Conservation (phyloP, 192 early-diverging fungal genomes). For the Cetraspora pellucida region DNA sequence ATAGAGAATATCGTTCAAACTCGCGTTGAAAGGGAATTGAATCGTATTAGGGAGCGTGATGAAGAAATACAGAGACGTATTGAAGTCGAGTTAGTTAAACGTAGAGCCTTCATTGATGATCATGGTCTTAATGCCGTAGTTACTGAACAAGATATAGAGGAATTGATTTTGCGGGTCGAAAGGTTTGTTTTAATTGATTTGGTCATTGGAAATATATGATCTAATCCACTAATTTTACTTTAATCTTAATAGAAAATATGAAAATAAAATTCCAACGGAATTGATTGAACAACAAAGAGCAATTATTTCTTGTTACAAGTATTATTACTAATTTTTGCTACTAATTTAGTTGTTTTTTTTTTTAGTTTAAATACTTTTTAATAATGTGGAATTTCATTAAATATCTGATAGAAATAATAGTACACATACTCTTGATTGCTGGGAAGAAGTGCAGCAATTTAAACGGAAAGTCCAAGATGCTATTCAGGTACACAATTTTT, state of each 20-base stretch:
- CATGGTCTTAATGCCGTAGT: constrained; percentile 8
- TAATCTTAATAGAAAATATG: constrained; percentile 16
- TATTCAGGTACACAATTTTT: neutral
- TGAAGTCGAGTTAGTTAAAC: neutral
- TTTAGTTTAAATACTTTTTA: neutral
- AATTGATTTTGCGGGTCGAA: constrained; percentile 13
- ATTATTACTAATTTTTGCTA: neutral
- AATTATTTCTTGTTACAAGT: constrained; percentile 19
- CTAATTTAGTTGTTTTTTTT: too few relatives aligned
- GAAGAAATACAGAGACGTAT: neutral
- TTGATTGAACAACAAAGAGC: constrained; percentile 25
- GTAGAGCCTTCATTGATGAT: neutral
- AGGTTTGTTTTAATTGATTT: neutral
- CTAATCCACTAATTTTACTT: neutral
- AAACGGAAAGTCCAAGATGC: neutral
- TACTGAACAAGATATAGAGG: constrained; percentile 19
- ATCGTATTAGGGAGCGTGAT: neutral
- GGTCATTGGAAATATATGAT: neutral
- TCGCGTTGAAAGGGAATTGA: constrained; percentile 14
- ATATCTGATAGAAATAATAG: constrained; percentile 3
- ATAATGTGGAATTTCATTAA: too few relatives aligned
- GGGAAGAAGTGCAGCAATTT: constrained; percentile 15
- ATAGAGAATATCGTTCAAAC: constrained; percentile 14
- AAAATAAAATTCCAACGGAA: constrained; percentile 3
- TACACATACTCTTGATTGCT: constrained; percentile 18